Percentiles rank a stretch among this genome's conserved stretches.
Evolutionary conservation across 371 early-diverging fungal species (phyloP).

Genomic region (Dichotomocladium elegans): DNA sequence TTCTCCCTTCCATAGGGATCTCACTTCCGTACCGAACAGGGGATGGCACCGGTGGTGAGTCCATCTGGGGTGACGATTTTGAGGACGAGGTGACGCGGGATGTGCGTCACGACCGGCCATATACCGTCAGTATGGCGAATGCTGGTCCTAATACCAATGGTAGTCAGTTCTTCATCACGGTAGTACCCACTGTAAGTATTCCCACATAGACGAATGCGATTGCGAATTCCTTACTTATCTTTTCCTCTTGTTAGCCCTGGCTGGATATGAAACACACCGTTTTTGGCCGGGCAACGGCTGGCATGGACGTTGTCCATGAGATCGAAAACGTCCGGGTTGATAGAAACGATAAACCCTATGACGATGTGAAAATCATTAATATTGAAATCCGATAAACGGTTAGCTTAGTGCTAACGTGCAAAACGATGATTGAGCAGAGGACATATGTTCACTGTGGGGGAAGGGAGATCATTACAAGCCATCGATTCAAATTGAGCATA

Average conservation of each 20-base stretch:
- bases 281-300: slow-evolving; percentile 94
- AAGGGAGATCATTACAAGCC: no score
- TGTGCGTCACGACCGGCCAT: slow-evolving; percentile 84
- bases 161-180: slow-evolving; percentile 98
- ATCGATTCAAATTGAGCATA: no score
- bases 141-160: slow-evolving; percentile 92
- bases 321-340: slow-evolving; percentile 79
- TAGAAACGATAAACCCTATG: slow-evolving; percentile 79
- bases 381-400: slow-evolving; percentile 60
- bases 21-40: slow-evolving; percentile 12
- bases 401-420: no score
- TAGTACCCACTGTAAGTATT: slow-evolving; percentile 72
- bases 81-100: slow-evolving; percentile 90
- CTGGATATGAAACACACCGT: slow-evolving; percentile 96
- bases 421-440: no score
- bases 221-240: no score
- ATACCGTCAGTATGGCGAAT: slow-evolving; percentile 97
- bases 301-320: slow-evolving; percentile 88
- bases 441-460: no score
- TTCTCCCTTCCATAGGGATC: background rate
- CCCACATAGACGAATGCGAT: background rate
- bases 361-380: slow-evolving; percentile 67
- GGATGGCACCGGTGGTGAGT: slow-evolving; percentile 96
- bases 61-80: slow-evolving; percentile 93
- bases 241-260: slow-evolving; percentile 63